Evolutionary conservation across 2,329 filamentous ascomycete genomes (phyloP), one percentile per base, ranked within the genome.

Genomic region (Diaporthe sp.): DNA sequence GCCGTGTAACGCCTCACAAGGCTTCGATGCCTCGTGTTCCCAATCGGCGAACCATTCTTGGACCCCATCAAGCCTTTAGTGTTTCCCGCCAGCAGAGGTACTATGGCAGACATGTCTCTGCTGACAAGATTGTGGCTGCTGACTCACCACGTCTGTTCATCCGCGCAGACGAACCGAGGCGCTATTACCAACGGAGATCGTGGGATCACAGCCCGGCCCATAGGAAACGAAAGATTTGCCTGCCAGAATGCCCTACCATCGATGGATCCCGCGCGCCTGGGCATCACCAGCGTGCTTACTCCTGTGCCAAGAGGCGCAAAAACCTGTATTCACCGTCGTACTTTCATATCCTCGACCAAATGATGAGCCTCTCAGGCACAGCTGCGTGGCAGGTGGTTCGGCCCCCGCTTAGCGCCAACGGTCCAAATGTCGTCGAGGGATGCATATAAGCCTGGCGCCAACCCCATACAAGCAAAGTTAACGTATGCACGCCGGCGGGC

Each of bases 381-480:
- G 42, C 61, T 52, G 30, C 30, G 45, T 54, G 58, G 58, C 38
- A 64, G 58, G 58, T 64, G 9, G n/a, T 68, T 67, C 17, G 61
- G 40, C 58, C 58, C 61, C 61, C 45, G 9, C 33, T 60, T 50
- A 40, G 45, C 64, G 64, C 64, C 45, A 54, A 54, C 22, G 22
- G 45, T 52, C 19, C n/a, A n/a, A n/a, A 54, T 25, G 64, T 40
- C 64, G 40, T 68, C 45, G 30, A 25, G 45, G 22, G 30, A 38
- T 68, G 30, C 64, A 68, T 68, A 68, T 38, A 68, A 68, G 64
- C 64, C 64, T 54, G 64, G n/a, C 60, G 33, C 17, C 60, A 45
- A 64, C 28, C 40, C 60, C 40, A 42, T 64, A 45, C 47, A 38
- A 54, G 64, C 47, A 25, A 40, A 28, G 33, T 22, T 19, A 45